Percentiles rank a stretch among this genome's conserved stretches.
These are phyloP conservation scores for Ascochyta clinopodiicola DNA, from an alignment of 2,329 filamentous ascomycete species.

Conservation along the genomic window DNA sequence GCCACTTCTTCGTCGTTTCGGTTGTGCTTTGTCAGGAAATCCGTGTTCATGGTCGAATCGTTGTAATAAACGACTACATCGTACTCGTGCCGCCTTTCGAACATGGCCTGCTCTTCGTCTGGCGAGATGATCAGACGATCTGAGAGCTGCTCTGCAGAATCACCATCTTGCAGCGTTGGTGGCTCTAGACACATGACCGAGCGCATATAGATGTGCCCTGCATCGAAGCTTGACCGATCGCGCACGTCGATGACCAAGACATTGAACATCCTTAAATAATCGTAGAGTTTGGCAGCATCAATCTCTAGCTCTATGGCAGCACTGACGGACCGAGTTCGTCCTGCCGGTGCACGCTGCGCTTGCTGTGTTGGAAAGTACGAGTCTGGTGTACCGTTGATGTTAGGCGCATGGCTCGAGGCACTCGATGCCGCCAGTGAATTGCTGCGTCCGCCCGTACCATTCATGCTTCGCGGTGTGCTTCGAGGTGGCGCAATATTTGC, in stretches of 20 bases:
- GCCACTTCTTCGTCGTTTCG: constrained; percentile 53
- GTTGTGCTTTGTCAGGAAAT: constrained; percentile 61
- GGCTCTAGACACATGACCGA: constrained; percentile 91
- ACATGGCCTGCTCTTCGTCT: constrained; percentile 75
- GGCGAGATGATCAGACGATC: constrained; percentile 76
- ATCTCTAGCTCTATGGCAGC: constrained; percentile 67
- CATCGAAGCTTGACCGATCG: constrained; percentile 78
- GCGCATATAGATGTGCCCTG: constrained; percentile 85
- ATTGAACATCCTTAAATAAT: constrained; percentile 70
- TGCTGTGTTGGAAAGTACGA: constrained; percentile 52
- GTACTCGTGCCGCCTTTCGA: constrained; percentile 74
- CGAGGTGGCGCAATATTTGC: constrained; percentile 70
- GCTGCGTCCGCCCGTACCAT: constrained; percentile 61
- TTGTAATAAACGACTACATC: constrained; percentile 94
- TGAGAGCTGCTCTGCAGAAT: constrained; percentile 68
- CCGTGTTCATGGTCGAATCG: constrained; percentile 65
- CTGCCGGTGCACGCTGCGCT: constrained; percentile 17
- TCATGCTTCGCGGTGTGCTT: constrained; percentile 69
- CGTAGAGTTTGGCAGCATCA: constrained; percentile 71
- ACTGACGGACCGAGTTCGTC: constrained; percentile 53
- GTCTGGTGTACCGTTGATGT: constrained; percentile 42
- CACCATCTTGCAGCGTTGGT: constrained; percentile 71
- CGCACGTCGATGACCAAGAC: constrained; percentile 88
- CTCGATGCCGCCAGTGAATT: constrained; percentile 59
- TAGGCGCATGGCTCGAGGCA: constrained; percentile 46